Percentiles rank a stretch among this genome's conserved stretches.
Evolutionary conservation across 441 rosid species (phyloP).

Genomic region (Populus tomentosa): DNA sequence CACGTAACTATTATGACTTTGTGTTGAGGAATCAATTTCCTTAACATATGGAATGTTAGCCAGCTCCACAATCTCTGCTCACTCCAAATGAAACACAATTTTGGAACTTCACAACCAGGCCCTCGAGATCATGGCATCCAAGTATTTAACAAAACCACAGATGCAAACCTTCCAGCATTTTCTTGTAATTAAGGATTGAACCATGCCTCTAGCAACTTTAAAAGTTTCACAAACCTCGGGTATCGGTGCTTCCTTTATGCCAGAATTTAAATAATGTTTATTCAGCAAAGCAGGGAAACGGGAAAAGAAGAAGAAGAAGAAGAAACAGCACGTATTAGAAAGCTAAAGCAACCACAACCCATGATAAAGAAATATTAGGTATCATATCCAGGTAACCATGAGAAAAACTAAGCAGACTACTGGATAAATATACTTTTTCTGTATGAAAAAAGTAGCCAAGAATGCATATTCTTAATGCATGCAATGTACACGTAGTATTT

Average conservation of each 20-base stretch:
- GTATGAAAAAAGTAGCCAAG: neutral
- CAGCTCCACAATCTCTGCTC: slow-evolving; percentile 97
- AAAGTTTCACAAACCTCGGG: slow-evolving; percentile 94
- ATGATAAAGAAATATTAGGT: neutral
- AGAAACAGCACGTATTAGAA: neutral
- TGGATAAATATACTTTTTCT: neutral
- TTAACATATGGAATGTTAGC: slow-evolving; percentile 90
- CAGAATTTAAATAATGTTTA: slow-evolving; percentile 26
- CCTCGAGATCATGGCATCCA: slow-evolving; percentile 98
- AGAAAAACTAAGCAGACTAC: neutral
- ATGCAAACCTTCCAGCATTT: slow-evolving; percentile 97
- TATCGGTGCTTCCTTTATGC: slow-evolving; percentile 84
- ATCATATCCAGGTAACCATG: neutral
- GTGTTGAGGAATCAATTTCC: slow-evolving; percentile 40
- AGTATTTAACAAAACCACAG: slow-evolving; percentile 99
- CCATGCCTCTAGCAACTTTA: slow-evolving; percentile 98
- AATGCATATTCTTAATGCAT: neutral
- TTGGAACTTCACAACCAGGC: slow-evolving; percentile 88
- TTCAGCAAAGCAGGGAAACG: slow-evolving; percentile 15
- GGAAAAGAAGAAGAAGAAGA: neutral
- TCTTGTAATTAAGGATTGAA: slow-evolving; percentile 84
- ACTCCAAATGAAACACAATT: slow-evolving; percentile 99
- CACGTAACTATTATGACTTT: slow-evolving; percentile 1
- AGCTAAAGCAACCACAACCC: neutral
- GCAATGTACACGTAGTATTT: neutral